Evolutionary conservation across 345 rosid species (phyloP).

Genomic region (Pseudoturritis turrita): DNA sequence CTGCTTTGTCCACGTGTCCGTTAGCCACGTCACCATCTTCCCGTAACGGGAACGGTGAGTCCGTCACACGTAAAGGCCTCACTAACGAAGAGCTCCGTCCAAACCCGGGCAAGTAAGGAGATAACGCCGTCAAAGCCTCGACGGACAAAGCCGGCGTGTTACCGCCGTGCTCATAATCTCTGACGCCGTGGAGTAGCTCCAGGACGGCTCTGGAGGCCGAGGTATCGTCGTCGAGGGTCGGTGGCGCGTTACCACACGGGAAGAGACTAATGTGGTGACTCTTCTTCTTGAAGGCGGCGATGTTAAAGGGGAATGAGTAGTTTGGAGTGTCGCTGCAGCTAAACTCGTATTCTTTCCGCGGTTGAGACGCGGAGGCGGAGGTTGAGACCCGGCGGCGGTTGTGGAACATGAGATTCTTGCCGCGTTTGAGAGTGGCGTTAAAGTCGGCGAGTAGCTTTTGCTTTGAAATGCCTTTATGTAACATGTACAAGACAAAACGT

Average conservation of each 20-base stretch:
- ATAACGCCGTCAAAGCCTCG: conserved; percentile 52
- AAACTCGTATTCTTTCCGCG: conserved; percentile 67
- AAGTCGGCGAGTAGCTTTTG: conserved; percentile 64
- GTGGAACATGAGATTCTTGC: conserved; percentile 73
- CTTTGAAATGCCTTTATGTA: conserved; percentile 59
- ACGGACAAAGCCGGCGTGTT: conserved; percentile 10
- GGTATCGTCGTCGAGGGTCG: conserved; percentile 49
- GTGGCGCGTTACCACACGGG: conserved; percentile 59
- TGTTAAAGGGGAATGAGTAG: conserved; percentile 45
- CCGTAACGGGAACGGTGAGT: conserved; percentile 81
- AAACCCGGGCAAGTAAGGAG: conserved; percentile 69
- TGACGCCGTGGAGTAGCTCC: conserved; percentile 47
- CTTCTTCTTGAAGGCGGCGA: conserved; percentile 27
- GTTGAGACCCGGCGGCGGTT: conserved; percentile 36
- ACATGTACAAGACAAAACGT: conserved; percentile 63
- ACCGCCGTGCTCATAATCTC: neutral
- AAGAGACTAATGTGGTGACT: conserved; percentile 43
- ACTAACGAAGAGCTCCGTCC: conserved; percentile 56
- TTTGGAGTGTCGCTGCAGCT: conserved; percentile 89
- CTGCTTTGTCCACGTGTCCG: conserved; percentile 64
- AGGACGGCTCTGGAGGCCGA: conserved; percentile 45
- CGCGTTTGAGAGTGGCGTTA: conserved; percentile 71
- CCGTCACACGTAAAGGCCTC: conserved; percentile 81
- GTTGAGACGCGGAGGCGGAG: neutral
- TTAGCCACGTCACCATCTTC: conserved; percentile 47